A percentile compares a stretch with the other conserved stretches of the same genome.
These are phyloP conservation scores for Fusarium veterinarium DNA, from an alignment of 2,329 filamentous ascomycete species.

Conservation along the genomic window DNA sequence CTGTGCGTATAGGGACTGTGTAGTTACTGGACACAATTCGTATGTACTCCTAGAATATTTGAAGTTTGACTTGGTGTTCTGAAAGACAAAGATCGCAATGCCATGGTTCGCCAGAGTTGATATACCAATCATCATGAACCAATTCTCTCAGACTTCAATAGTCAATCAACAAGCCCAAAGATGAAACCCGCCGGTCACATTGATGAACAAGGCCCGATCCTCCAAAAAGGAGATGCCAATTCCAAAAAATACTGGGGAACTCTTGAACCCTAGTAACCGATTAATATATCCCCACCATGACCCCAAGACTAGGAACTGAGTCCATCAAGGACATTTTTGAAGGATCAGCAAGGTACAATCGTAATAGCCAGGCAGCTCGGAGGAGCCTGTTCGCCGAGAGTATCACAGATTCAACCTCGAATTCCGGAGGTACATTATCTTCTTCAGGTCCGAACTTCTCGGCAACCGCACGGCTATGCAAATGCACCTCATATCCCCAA, in stretches of 20 bases:
- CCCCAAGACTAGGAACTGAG: conserved; percentile 18
- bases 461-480: conserved; percentile 14
- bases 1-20: neutral
- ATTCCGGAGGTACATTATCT: conserved; percentile 10
- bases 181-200: conserved; percentile 16
- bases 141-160: neutral
- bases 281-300: conserved; percentile 27
- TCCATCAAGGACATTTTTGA: conserved; percentile 3
- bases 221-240: conserved; percentile 31
- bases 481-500: conserved; percentile 37
- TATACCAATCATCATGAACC: neutral
- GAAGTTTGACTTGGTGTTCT: neutral
- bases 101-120: neutral
- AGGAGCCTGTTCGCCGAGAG: conserved; percentile 1
- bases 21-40: neutral
- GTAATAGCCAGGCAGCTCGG: neutral
- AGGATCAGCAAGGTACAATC: conserved; percentile 3
- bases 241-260: conserved; percentile 37
- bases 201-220: conserved; percentile 20
- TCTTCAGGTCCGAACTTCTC: conserved; percentile 4
- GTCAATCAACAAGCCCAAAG: conserved; percentile 1
- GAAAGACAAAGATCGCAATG: neutral
- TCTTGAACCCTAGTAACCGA: conserved; percentile 17
- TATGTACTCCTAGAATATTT: neutral
- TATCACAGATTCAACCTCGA: neutral